phyloP scores from a whole-genome alignment of 140 eudicot species.

The Erigeron philadelphicus region DNA sequence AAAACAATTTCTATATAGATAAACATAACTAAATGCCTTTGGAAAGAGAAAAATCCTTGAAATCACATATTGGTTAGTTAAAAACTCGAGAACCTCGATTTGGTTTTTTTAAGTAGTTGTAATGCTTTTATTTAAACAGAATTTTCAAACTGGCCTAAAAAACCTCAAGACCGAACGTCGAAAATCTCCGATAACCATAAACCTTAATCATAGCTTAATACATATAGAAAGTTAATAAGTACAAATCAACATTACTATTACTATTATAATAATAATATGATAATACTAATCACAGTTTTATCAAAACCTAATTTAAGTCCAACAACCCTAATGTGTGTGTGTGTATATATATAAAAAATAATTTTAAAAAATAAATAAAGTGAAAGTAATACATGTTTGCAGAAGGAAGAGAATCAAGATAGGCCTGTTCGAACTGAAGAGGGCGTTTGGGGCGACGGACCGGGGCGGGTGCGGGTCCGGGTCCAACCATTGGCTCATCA shows the following conservation, averaged over 20 bases:
- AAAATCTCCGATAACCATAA: neutral
- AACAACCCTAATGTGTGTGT: too few species aligned
- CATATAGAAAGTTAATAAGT: too few species aligned
- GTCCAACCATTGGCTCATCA: constrained; percentile 67
- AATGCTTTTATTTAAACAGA: too few species aligned
- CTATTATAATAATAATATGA: too few species aligned
- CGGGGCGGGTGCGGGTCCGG: constrained; percentile 85
- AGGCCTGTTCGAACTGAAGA: constrained; percentile 89
- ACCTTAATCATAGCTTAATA: neutral
- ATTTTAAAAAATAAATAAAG: too few species aligned
- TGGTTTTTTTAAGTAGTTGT: too few species aligned
- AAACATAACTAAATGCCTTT: neutral
- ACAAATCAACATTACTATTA: too few species aligned
- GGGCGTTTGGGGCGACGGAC: constrained; percentile 79
- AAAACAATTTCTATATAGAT: neutral
- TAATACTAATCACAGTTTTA: too few species aligned
- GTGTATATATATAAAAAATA: too few species aligned
- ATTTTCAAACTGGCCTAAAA: too few species aligned
- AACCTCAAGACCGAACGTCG: too few species aligned
- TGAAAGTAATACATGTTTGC: constrained; percentile 64
- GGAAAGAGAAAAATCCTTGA: neutral
- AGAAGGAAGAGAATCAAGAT: constrained; percentile 87
- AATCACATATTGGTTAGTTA: neutral
- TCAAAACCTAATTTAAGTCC: too few species aligned
- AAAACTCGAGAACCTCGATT: neutral